Percentiles rank a stretch among this genome's conserved stretches.
phyloP scores from a whole-genome alignment of 495 filamentous ascomycete species.

The Glutinoglossum americanum region DNA sequence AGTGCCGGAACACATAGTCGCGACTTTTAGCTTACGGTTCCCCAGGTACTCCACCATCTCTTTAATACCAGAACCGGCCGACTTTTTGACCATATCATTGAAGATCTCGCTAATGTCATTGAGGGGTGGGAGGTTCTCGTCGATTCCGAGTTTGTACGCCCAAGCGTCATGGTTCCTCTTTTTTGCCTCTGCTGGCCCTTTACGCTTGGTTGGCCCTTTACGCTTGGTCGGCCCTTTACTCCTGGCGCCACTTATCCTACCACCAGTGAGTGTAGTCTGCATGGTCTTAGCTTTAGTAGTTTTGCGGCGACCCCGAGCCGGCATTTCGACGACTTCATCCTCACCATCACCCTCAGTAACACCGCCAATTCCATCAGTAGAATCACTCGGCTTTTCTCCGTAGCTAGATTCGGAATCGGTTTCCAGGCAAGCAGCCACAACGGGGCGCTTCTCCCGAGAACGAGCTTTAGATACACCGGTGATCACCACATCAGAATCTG shows the following conservation, averaged over 20 bases:
- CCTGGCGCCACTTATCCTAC: not conserved
- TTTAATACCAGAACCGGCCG: constrained; percentile 17
- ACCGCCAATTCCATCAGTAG: not conserved
- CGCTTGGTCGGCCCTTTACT: no score
- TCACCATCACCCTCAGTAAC: constrained; percentile 9
- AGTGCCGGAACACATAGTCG: constrained; percentile 67
- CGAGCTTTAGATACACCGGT: not conserved
- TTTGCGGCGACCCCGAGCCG: not conserved
- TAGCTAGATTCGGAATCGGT: not conserved
- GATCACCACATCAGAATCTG: not conserved
- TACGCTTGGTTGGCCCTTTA: no score
- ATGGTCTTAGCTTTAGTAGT: not conserved
- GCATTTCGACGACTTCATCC: constrained; percentile 22
- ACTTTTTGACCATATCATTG: constrained; percentile 21
- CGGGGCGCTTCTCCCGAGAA: not conserved
- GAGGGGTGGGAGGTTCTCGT: constrained; percentile 22
- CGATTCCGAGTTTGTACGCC: constrained; percentile 9
- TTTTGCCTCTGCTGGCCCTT: not conserved
- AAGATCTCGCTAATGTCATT: constrained; percentile 28
- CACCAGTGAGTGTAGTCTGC: not conserved
- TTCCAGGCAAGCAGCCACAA: no score
- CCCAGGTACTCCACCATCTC: constrained; percentile 19
- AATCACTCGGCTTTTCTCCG: not conserved
- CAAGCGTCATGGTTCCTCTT: not conserved
- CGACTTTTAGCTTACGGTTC: constrained; percentile 32